phyloP scores from a whole-genome alignment of 73 alveolate species.

The Loxodes magnus region DNA sequence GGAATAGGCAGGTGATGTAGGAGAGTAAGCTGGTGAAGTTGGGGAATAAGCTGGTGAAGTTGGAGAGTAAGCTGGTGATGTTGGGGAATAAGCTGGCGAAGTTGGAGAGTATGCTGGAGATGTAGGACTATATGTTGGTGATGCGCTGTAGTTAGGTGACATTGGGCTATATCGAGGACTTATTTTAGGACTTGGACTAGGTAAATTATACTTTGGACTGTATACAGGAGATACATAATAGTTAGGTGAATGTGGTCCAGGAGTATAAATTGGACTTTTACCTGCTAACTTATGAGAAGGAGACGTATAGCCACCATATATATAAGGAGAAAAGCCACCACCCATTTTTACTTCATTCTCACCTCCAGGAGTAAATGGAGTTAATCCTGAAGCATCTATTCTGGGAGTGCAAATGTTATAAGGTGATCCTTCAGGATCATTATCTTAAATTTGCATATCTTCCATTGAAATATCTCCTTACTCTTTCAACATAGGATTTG shows the following conservation, averaged over 20 bases:
- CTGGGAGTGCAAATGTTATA: slow-evolving; percentile 10
- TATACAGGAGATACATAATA: no score
- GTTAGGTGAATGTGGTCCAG: slow-evolving; percentile 8
- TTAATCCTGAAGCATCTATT: background rate
- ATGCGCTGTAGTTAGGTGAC: slow-evolving; percentile 3
- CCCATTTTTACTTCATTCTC: no score
- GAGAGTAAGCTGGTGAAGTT: slow-evolving; percentile 39
- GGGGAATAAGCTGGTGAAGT: slow-evolving; percentile 25
- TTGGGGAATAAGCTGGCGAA: background rate
- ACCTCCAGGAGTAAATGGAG: slow-evolving; percentile 10
- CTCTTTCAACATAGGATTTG: slow-evolving; percentile 1
- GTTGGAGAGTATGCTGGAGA: slow-evolving; percentile 7
- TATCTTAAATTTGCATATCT: background rate
- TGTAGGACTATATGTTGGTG: background rate
- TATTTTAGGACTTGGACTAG: background rate
- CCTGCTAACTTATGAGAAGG: slow-evolving; percentile 14
- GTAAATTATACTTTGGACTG: no score
- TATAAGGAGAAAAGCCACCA: slow-evolving; percentile 11
- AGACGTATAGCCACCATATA: background rate
- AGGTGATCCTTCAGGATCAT: slow-evolving; percentile 5
- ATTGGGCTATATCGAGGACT: slow-evolving; percentile 10
- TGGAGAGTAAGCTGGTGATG: slow-evolving; percentile 11
- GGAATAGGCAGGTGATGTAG: slow-evolving; percentile 34
- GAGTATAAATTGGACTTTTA: slow-evolving; percentile 6
- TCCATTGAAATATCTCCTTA: slow-evolving; percentile 3